Evolutionary conservation across 345 rosid genomes (phyloP).

Genomic region (Anacardium occidentale): DNA sequence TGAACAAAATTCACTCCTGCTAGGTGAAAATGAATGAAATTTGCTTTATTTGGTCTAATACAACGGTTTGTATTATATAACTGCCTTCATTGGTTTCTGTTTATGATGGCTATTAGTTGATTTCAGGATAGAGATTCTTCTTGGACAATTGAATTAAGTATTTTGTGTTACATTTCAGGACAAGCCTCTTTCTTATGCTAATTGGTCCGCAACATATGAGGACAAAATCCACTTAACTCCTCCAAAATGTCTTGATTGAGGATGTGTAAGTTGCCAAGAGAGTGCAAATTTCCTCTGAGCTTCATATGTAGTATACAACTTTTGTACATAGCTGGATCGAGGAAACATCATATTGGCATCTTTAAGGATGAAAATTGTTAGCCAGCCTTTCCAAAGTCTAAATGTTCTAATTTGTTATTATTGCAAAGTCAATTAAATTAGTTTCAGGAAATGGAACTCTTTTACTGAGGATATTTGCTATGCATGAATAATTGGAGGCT

Average conservation of each 20-base stretch:
- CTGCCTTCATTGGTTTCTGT: too few relatives aligned
- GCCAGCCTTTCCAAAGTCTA: too few relatives aligned
- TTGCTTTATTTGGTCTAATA: too few relatives aligned
- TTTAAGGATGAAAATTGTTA: background rate
- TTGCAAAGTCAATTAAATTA: background rate
- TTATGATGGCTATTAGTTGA: background rate
- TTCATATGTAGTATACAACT: background rate
- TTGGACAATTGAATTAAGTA: background rate
- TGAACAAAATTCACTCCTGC: too few relatives aligned
- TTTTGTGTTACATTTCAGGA: conserved; percentile 20
- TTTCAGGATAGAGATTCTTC: background rate
- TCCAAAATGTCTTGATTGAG: conserved; percentile 9
- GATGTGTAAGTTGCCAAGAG: conserved; percentile 22
- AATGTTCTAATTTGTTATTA: background rate
- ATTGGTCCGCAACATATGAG: conserved; percentile 11
- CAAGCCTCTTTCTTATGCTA: conserved; percentile 9
- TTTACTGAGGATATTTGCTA: background rate
- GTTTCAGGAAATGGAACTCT: background rate
- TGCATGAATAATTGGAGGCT: background rate
- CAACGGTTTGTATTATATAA: too few relatives aligned
- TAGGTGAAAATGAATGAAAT: too few relatives aligned
- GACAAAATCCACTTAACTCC: conserved; percentile 16
- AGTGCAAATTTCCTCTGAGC: background rate
- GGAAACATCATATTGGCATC: background rate
- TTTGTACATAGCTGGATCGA: background rate